Conservation (phyloP, 352 stramenopile species). For the Globisporangium nodosum region DNA sequence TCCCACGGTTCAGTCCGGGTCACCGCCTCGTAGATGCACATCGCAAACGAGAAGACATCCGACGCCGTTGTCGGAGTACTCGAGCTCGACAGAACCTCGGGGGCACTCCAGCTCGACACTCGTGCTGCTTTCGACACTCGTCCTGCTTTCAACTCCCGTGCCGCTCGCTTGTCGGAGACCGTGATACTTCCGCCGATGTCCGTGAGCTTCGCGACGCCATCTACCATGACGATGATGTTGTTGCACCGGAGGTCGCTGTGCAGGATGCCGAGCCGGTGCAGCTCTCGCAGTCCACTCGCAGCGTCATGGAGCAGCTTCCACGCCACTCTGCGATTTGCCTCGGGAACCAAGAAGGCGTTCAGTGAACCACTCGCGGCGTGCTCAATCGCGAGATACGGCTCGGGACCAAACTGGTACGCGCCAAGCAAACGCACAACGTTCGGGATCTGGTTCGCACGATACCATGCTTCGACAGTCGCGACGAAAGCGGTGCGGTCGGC, state of each 20-base stretch:
- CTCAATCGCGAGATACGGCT: not conserved
- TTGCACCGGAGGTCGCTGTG: not conserved
- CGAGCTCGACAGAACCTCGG: not conserved
- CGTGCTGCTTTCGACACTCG: not conserved
- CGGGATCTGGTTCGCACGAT: not conserved
- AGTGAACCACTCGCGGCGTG: not conserved
- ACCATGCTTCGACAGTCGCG: not conserved
- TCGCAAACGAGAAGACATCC: not conserved
- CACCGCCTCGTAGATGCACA: not conserved
- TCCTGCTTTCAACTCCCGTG: not conserved
- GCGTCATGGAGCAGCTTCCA: not conserved
- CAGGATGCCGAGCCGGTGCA: not conserved
- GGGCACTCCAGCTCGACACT: not conserved
- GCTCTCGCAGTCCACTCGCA: not conserved
- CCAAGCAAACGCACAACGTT: not conserved
- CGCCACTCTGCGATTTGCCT: not conserved
- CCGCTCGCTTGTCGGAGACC: not conserved
- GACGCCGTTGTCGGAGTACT: not conserved
- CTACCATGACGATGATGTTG: not conserved
- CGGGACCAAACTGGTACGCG: not conserved
- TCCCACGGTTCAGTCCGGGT: not conserved
- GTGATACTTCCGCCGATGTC: not conserved
- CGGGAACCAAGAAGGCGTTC: not conserved
- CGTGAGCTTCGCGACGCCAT: not conserved
- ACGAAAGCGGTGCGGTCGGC: not conserved